Percentiles rank a stretch among this genome's conserved stretches.
Conservation (phyloP, 2,329 filamentous ascomycete species). For the Zasmidium angulare region DNA sequence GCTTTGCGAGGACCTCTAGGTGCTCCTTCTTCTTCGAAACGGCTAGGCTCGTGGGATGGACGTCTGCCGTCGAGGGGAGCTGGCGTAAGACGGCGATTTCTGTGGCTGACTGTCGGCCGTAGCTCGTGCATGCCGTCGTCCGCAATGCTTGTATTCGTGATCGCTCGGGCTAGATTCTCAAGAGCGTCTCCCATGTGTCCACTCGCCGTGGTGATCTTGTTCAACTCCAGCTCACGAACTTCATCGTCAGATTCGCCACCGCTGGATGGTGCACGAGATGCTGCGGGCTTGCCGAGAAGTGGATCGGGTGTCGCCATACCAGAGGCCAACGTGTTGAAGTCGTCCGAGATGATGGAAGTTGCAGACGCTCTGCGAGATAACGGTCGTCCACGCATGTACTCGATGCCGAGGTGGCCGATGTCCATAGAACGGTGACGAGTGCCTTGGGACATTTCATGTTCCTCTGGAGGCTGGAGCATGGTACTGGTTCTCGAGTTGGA, state of each 20-base stretch:
- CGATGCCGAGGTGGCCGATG: constrained; percentile 14
- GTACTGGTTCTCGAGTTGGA: constrained; percentile 5
- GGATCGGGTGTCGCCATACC: constrained; percentile 17
- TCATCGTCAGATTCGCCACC: constrained; percentile 15
- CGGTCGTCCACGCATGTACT: constrained; percentile 13
- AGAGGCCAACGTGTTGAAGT: constrained; percentile 13
- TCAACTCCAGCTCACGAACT: constrained; percentile 11
- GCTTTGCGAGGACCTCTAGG: constrained; percentile 10
- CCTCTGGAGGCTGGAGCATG: background rate
- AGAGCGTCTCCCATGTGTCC: constrained; percentile 22
- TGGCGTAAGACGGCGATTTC: constrained; percentile 15
- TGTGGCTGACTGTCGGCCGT: constrained; percentile 8
- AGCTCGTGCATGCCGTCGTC: constrained; percentile 13
- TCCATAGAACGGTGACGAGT: constrained; percentile 8
- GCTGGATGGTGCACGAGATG: constrained; percentile 10
- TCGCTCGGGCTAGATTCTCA: constrained; percentile 18
- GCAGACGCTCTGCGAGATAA: constrained; percentile 12
- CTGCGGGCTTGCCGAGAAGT: constrained; percentile 11
- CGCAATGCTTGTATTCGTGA: constrained; percentile 12
- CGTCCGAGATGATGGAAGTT: constrained; percentile 7
- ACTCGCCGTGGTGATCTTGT: constrained; percentile 1
- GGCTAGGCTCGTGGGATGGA: constrained; percentile 11
- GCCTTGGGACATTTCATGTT: background rate
- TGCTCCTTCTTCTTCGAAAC: constrained; percentile 11
- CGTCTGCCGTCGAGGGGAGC: constrained; percentile 8